Evolutionary conservation across 2,329 filamentous ascomycete genomes (phyloP).

Genomic region (Penicillium freii): DNA sequence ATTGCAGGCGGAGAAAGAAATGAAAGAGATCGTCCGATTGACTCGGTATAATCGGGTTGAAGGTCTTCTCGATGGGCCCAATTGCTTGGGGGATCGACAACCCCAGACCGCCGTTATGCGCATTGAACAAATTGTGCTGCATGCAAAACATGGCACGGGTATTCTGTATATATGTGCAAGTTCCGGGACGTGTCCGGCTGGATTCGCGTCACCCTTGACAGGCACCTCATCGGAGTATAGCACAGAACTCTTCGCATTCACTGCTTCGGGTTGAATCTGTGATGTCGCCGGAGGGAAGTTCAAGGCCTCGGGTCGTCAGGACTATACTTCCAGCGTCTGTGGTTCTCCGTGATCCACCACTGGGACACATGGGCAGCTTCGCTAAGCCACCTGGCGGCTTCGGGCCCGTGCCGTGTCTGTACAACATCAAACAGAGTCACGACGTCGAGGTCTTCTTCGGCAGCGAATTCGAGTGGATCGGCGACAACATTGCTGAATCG

Average conservation of each 20-base stretch:
- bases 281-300: not conserved
- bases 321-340: constrained; percentile 19
- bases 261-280: not conserved
- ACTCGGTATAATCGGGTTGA: not conserved
- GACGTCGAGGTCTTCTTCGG: constrained; percentile 35
- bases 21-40: not conserved
- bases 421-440: constrained; percentile 28
- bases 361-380: constrained; percentile 37
- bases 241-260: not conserved
- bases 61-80: not conserved
- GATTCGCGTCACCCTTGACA: not conserved
- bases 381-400: constrained; percentile 35
- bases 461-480: constrained; percentile 37
- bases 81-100: not conserved
- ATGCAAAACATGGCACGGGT: not conserved
- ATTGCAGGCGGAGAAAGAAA: not conserved
- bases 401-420: constrained; percentile 28
- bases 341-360: constrained; percentile 44
- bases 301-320: constrained; percentile 3
- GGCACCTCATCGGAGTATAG: not conserved
- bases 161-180: not conserved
- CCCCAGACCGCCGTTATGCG: not conserved
- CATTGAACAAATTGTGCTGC: not conserved
- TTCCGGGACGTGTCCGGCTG: not conserved
- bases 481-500: constrained; percentile 36